Evolutionary conservation across 2,329 filamentous ascomycete species (phyloP).

Genomic region (Clarireedia homoeocarpa): DNA sequence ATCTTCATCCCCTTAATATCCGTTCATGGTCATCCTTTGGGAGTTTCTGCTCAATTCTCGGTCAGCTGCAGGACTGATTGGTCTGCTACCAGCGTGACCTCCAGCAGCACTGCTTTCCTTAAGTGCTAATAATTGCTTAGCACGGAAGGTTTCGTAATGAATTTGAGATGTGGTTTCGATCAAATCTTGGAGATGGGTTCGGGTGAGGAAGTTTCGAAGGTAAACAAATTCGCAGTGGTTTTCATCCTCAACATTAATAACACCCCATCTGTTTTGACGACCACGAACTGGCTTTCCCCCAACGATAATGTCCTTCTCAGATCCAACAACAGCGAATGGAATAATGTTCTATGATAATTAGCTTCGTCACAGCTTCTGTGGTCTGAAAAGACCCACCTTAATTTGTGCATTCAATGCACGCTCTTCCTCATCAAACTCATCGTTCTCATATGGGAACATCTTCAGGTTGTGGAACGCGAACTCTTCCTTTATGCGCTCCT

Average conservation of each 20-base stretch:
- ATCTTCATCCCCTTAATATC: slow-evolving; percentile 57
- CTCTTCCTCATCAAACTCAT: slow-evolving; percentile 97
- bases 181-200: slow-evolving; percentile 95
- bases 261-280: slow-evolving; percentile 97
- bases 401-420: slow-evolving; percentile 88
- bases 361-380: slow-evolving; percentile 7
- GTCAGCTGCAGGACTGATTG: slow-evolving; percentile 91
- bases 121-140: slow-evolving; percentile 93
- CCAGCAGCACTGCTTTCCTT: slow-evolving; percentile 92
- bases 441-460: slow-evolving; percentile 99
- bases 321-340: slow-evolving; percentile 95
- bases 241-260: slow-evolving; percentile 99
- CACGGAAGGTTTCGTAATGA: slow-evolving; percentile 99
- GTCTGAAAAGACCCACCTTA: slow-evolving; percentile 57
- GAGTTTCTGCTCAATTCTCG: slow-evolving; percentile 95
- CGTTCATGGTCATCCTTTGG: slow-evolving; percentile 97
- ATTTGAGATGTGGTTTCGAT: slow-evolving; percentile 99
- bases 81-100: slow-evolving; percentile 65
- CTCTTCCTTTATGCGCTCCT: slow-evolving; percentile 99
- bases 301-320: slow-evolving; percentile 95
- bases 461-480: slow-evolving; percentile 99
- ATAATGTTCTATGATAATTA: slow-evolving; percentile 66
- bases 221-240: slow-evolving; percentile 99
- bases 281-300: slow-evolving; percentile 95
- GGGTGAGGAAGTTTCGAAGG: slow-evolving; percentile 95